Percentiles rank a stretch among this genome's conserved stretches.
Conservation (phyloP, 352 stramenopile genomes). For the Globisporangium orthogonon region DNA sequence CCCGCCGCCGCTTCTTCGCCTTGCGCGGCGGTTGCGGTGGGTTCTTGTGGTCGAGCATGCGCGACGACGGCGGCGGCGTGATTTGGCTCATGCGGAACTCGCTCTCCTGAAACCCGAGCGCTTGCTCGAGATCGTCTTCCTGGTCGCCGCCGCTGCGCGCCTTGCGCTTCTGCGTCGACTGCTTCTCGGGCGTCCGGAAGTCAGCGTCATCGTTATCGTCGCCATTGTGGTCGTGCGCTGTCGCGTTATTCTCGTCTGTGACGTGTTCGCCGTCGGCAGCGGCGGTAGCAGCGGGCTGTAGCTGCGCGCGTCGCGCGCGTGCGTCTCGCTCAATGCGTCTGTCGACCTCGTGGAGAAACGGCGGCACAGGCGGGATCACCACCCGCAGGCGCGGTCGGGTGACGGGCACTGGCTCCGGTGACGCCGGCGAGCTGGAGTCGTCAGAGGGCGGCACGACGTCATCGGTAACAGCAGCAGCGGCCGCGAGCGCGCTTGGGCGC, state of each 20-base stretch:
- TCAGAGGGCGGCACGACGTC: conserved; percentile 10
- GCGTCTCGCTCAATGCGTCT: conserved; percentile 6
- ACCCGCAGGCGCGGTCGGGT: conserved; percentile 6
- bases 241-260: neutral
- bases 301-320: neutral
- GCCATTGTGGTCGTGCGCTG: neutral
- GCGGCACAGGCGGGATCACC: conserved; percentile 14
- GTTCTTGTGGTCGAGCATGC: conserved; percentile 63
- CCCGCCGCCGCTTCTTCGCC: conserved; percentile 21
- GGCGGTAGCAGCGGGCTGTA: neutral
- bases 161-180: conserved; percentile 11
- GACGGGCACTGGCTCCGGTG: neutral
- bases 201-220: conserved; percentile 3
- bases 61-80: conserved; percentile 52
- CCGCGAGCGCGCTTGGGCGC: neutral
- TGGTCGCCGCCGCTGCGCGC: neutral
- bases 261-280: neutral
- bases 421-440: neutral
- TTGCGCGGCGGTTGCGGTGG: conserved; percentile 49
- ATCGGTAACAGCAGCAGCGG: neutral
- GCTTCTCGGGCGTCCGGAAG: conserved; percentile 13
- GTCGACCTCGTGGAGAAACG: conserved; percentile 15
- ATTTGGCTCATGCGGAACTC: conserved; percentile 38
- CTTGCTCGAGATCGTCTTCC: conserved; percentile 13
- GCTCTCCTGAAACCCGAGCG: conserved; percentile 17